Evolutionary conservation across 2,329 filamentous ascomycete species (phyloP).

Genomic region (Epichloe festucae): DNA sequence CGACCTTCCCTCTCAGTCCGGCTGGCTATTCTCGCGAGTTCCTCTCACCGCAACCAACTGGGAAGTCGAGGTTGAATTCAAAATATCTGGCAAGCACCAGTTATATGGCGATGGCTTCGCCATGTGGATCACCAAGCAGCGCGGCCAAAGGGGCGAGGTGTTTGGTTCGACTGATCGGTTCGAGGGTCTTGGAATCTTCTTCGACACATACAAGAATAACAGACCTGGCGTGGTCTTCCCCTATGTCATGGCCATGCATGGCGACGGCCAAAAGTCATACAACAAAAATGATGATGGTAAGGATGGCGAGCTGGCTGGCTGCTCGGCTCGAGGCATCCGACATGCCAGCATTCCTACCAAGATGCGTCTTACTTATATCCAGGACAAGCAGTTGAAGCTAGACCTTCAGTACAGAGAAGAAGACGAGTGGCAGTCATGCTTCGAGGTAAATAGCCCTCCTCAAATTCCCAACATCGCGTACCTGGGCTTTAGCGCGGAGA

Average conservation of each 20-base stretch:
- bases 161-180: constrained; percentile 84
- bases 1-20: constrained; percentile 78
- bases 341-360: constrained; percentile 70
- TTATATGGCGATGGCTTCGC: constrained; percentile 95
- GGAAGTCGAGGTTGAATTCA: constrained; percentile 96
- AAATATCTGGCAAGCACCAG: constrained; percentile 76
- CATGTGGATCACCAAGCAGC: constrained; percentile 95
- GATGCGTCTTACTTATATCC: constrained; percentile 85
- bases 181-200: constrained; percentile 86
- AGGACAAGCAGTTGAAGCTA: constrained; percentile 81
- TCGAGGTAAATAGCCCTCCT: constrained; percentile 57
- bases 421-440: constrained; percentile 80
- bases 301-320: constrained; percentile 81
- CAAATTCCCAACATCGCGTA: constrained; percentile 68
- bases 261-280: constrained; percentile 78
- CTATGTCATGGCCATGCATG: constrained; percentile 97
- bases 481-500: constrained; percentile 74
- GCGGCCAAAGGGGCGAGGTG: constrained; percentile 65
- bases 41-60: constrained; percentile 96
- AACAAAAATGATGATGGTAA: constrained; percentile 94
- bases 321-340: constrained; percentile 84
- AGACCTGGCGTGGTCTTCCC: constrained; percentile 90
- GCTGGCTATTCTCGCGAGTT: constrained; percentile 88
- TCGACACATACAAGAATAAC: constrained; percentile 99
- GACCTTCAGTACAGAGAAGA: constrained; percentile 92